Base-by-base conservation (phyloP, 768 basidiomycete genomes). In the Pleurotus platypus region DNA sequence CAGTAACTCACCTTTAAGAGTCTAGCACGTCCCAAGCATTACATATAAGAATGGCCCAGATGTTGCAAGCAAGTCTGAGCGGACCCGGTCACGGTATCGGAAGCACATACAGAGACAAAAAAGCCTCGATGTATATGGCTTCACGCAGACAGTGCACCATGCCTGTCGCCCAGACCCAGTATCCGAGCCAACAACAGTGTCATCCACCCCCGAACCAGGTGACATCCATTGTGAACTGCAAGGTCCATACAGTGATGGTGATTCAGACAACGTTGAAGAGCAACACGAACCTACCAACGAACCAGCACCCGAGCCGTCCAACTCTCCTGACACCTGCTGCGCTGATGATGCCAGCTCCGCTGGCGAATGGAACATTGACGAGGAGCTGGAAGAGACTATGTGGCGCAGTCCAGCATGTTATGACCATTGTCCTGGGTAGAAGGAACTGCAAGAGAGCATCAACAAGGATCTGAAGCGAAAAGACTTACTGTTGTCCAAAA, bases 381-480 rank as follows among this genome's bases (percentile, higher is more conserved):
- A 40, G 39, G 39, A 40, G 39, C 12, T 40, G 39, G 39, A 12
- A 16, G 39, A 40, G 16, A 12, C 12, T 40, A 16, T 6, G 12
- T 12, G 39, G 16, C 12, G 39, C 5, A 5, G 16, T 40, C 12
- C 39, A 40, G 16, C 39, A 40, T 12, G 39, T 40, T 40, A 40
- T 16, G 16, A 40, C 39, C 12, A 5, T 16, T 16, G 12, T 12
- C 5, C 26, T 3, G 55, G 49, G 30, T 68, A 64, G 66, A 27
- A 49, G 6, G 56, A 57, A n/a, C 58, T 68, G 20, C 35, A 37
- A 35, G 42, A 60, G 7, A 57, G 66, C 37, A 65, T 68, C 49
- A 65, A 67, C 49, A 43, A 42, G 6, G 58, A 64, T 39, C 48
- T 68, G 42, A 57, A 61, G 45, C 62, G 60, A 53, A 64, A 61